Evolutionary conservation across 2,329 filamentous ascomycete genomes (phyloP).

Genomic region (Meredithiella fracta): DNA sequence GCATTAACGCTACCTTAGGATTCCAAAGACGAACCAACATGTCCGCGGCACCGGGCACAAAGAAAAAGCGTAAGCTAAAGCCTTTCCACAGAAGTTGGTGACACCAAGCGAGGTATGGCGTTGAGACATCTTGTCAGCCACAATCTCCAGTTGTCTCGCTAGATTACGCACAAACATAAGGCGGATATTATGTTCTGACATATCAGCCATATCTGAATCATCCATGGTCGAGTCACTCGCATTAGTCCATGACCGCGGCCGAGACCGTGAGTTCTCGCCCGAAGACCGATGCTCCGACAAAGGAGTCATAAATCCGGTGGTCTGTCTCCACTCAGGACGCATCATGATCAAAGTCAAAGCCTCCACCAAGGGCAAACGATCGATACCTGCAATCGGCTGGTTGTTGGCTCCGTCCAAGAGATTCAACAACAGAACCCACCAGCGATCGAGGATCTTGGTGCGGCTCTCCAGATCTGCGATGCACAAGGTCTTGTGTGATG

Average conservation of each 20-base stretch:
- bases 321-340: constrained; percentile 69
- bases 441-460: constrained; percentile 67
- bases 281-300: constrained; percentile 40
- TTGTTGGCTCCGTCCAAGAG: constrained; percentile 50
- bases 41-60: constrained; percentile 72
- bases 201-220: constrained; percentile 47
- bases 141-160: constrained; percentile 65
- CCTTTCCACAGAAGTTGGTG: constrained; percentile 77
- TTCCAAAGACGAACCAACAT: constrained; percentile 71
- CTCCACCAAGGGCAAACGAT: constrained; percentile 65
- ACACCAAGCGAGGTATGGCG: constrained; percentile 49
- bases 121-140: constrained; percentile 77
- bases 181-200: constrained; percentile 73
- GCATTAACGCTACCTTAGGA: constrained; percentile 49
- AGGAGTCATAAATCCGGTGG: constrained; percentile 50
- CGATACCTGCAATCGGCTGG: constrained; percentile 67
- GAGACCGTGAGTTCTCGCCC: constrained; percentile 26
- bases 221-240: constrained; percentile 44
- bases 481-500: constrained; percentile 46
- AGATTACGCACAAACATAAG: constrained; percentile 76
- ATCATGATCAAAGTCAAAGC: constrained; percentile 70
- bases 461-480: constrained; percentile 71
- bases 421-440: constrained; percentile 74
- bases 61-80: constrained; percentile 89
- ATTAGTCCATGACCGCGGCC: constrained; percentile 28